phyloP scores from a whole-genome alignment of 805 yeast species.

The Schizosaccharomyces lindneri region DNA sequence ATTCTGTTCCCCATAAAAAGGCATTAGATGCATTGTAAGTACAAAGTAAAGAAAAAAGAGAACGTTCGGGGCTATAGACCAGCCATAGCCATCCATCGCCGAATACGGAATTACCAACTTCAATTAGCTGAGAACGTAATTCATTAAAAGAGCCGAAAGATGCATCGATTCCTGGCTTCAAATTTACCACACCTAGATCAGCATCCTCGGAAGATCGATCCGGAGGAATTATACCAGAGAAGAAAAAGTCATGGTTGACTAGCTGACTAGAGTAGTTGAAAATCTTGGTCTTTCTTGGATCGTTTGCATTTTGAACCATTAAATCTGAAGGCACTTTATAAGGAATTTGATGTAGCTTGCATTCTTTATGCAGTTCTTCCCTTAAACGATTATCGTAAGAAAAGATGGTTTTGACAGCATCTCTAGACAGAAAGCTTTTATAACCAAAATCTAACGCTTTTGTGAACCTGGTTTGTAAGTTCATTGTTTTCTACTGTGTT shows the following conservation, averaged over 20 bases:
- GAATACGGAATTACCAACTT: constrained; percentile 43
- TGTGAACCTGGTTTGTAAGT: neutral
- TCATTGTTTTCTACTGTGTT: neutral
- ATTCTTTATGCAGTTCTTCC: neutral
- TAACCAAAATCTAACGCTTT: neutral
- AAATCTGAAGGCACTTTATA: neutral
- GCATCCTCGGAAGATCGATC: constrained; percentile 3
- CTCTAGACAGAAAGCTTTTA: neutral
- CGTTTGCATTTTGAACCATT: constrained; percentile 30
- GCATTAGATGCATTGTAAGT: constrained; percentile 85
- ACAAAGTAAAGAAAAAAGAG: constrained; percentile 37
- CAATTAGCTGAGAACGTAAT: constrained; percentile 42
- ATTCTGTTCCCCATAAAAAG: constrained; percentile 15
- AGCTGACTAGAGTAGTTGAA: constrained; percentile 79
- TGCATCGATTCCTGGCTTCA: constrained; percentile 16
- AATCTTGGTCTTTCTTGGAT: constrained; percentile 37
- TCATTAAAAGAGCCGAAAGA: constrained; percentile 60
- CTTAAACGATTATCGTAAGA: neutral
- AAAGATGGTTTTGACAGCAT: neutral
- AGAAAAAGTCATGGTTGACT: constrained; percentile 75
- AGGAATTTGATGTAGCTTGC: neutral
- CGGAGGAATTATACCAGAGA: constrained; percentile 13
- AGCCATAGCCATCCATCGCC: constrained; percentile 90
- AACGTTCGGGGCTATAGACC: constrained; percentile 28
- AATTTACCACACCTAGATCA: neutral